Conservation (phyloP, 2,329 filamentous ascomycete genomes). For the Verticillium longisporum region DNA sequence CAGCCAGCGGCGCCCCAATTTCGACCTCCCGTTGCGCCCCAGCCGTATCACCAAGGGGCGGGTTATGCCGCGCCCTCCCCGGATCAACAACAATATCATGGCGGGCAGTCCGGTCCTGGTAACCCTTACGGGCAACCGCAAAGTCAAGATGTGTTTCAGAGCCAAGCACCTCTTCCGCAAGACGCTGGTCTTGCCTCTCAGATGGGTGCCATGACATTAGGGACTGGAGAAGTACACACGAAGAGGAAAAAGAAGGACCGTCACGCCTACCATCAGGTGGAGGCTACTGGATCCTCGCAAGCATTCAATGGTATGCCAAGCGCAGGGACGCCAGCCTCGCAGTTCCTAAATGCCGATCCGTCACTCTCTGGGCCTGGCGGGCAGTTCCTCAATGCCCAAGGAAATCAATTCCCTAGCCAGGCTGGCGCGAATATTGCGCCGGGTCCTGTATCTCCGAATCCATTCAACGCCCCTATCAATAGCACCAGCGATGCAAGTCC, state of each 20-base stretch:
- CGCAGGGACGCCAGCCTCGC: slow-evolving; percentile 39
- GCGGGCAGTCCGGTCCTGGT: slow-evolving; percentile 20
- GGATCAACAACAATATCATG: slow-evolving; percentile 19
- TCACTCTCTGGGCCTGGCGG: slow-evolving; percentile 26
- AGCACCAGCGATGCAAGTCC: slow-evolving; percentile 23
- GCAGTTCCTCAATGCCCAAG: slow-evolving; percentile 38
- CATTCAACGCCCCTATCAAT: slow-evolving; percentile 21
- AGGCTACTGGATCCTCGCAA: slow-evolving; percentile 62
- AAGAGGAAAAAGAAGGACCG: slow-evolving; percentile 88
- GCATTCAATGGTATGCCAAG: slow-evolving; percentile 63
- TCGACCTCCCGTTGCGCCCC: slow-evolving; percentile 44
- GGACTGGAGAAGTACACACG: slow-evolving; percentile 37
- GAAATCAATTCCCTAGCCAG: slow-evolving; percentile 57
- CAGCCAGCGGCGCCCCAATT: slow-evolving; percentile 50
- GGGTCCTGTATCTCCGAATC: slow-evolving; percentile 16
- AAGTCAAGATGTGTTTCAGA: slow-evolving; percentile 18
- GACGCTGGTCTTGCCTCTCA: slow-evolving; percentile 58
- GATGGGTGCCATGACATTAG: slow-evolving; percentile 71
- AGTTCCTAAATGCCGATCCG: slow-evolving; percentile 27
- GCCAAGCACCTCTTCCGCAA: slow-evolving; percentile 23
- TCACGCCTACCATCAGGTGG: slow-evolving; percentile 85
- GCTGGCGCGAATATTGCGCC: slow-evolving; percentile 36
- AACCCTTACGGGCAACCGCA: slow-evolving; percentile 19
- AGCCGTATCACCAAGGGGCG: slow-evolving; percentile 43
- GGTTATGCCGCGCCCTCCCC: slow-evolving; percentile 30